Evolutionary conservation across 768 basidiomycete species (phyloP).

Genomic region (Rickenella mellea): DNA sequence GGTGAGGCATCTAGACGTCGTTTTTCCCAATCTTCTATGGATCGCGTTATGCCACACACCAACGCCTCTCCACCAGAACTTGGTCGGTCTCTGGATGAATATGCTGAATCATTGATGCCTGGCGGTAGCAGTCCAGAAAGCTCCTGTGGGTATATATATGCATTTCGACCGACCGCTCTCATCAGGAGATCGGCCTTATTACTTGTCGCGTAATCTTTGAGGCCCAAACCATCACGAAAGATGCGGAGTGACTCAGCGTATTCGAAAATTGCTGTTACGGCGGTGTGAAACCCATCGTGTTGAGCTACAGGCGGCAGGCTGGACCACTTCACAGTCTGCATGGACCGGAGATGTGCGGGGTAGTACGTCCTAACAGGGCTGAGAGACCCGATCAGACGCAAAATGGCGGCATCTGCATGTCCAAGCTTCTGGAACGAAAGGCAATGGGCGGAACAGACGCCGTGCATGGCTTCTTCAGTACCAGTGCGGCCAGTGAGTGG

Average conservation of each 20-base stretch:
- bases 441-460: constrained; percentile 26
- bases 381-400: constrained; percentile 23
- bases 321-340: constrained; percentile 31
- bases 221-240: too few relatives aligned
- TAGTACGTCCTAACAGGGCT: constrained; percentile 28
- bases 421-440: constrained; percentile 30
- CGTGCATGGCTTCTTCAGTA: constrained; percentile 31
- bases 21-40: too few relatives aligned
- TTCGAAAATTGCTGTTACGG: constrained; percentile 19
- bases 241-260: constrained; percentile 12
- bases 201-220: too few relatives aligned
- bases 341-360: constrained; percentile 24
- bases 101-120: too few relatives aligned
- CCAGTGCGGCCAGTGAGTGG: constrained; percentile 34
- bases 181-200: constrained; percentile 12
- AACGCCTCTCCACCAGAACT: too few relatives aligned
- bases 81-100: too few relatives aligned
- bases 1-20: too few relatives aligned
- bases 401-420: constrained; percentile 18
- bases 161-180: constrained; percentile 12
- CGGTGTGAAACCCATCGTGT: constrained; percentile 18
- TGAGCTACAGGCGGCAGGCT: constrained; percentile 17
- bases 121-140: too few relatives aligned
- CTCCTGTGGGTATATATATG: constrained; percentile 6
- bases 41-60: too few relatives aligned